Percentiles rank a stretch among this genome's conserved stretches.
phyloP scores from a whole-genome alignment of 2,329 filamentous ascomycete genomes.

The Lachnellula willkommii region DNA sequence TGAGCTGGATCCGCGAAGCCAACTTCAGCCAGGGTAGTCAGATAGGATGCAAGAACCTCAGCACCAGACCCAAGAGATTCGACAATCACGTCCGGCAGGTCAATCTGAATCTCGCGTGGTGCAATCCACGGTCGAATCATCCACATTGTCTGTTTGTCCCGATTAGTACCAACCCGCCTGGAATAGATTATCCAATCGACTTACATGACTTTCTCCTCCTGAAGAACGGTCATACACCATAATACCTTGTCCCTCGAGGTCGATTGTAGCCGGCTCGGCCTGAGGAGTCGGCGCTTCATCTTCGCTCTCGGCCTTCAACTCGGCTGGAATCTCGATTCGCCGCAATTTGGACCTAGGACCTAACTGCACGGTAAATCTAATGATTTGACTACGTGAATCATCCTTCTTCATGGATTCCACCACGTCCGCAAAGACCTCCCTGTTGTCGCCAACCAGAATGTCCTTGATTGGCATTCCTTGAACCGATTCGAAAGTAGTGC shows the following conservation, averaged over 20 bases:
- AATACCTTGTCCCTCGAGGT: slow-evolving; percentile 93
- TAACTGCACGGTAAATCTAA: slow-evolving; percentile 70
- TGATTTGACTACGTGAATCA: slow-evolving; percentile 85
- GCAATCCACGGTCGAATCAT: slow-evolving; percentile 91
- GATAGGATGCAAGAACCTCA: slow-evolving; percentile 88
- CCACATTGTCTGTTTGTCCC: slow-evolving; percentile 79
- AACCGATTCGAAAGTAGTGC: slow-evolving; percentile 67
- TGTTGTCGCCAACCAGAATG: slow-evolving; percentile 71
- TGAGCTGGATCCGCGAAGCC: slow-evolving; percentile 69
- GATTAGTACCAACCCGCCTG: slow-evolving; percentile 26
- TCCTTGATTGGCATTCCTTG: slow-evolving; percentile 74
- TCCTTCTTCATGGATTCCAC: slow-evolving; percentile 88
- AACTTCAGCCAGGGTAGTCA: slow-evolving; percentile 81
- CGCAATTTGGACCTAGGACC: slow-evolving; percentile 64
- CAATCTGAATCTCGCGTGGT: slow-evolving; percentile 90
- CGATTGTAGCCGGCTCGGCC: slow-evolving; percentile 52
- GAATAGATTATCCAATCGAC: slow-evolving; percentile 33
- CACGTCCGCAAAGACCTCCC: slow-evolving; percentile 72
- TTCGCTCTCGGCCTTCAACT: slow-evolving; percentile 18
- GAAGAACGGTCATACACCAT: slow-evolving; percentile 92
- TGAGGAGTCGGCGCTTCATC: slow-evolving; percentile 31
- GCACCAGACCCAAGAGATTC: slow-evolving; percentile 92
- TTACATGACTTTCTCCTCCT: slow-evolving; percentile 83
- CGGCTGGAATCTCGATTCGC: slow-evolving; percentile 32
- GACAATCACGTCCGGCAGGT: slow-evolving; percentile 81